phyloP scores from a whole-genome alignment of 805 yeast species.

The Grigorovia transvaalensis region DNA sequence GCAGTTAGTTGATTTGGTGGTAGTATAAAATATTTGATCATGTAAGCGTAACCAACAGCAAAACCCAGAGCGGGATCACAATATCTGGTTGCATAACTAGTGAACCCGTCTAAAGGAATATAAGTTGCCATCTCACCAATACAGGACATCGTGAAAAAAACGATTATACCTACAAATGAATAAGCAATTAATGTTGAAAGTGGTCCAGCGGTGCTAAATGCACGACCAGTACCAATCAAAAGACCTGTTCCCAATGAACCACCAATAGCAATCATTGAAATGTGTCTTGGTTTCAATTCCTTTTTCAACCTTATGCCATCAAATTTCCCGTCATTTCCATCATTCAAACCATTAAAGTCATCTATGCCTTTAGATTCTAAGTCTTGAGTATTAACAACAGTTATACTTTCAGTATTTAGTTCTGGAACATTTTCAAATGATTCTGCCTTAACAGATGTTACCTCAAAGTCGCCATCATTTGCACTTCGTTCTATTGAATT shows the following conservation, averaged over 20 bases:
- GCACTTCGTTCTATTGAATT: background rate
- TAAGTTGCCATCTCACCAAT: conserved; percentile 46
- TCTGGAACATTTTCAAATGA: background rate
- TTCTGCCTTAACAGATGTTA: background rate
- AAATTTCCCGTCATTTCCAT: conserved; percentile 2
- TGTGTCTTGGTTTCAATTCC: conserved; percentile 17
- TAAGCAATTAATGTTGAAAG: conserved; percentile 41
- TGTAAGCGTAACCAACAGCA: conserved; percentile 34
- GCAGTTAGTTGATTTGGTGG: conserved; percentile 41
- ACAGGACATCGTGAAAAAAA: conserved; percentile 41
- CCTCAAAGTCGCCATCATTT: background rate
- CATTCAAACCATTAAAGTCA: background rate
- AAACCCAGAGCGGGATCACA: conserved; percentile 37
- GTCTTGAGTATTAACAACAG: background rate
- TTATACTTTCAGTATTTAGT: background rate
- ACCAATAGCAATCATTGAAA: conserved; percentile 26
- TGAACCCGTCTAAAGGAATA: conserved; percentile 55
- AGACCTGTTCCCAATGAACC: conserved; percentile 27
- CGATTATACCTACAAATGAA: conserved; percentile 39
- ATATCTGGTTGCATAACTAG: conserved; percentile 43
- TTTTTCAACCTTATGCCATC: conserved; percentile 6
- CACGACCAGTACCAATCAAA: conserved; percentile 27
- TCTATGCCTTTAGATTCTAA: background rate
- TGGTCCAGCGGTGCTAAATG: conserved; percentile 43
- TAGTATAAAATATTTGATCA: conserved; percentile 27